Percentiles rank a stretch among this genome's conserved stretches.
These are phyloP conservation scores for Aspergillus floridensis DNA, from an alignment of 2,329 filamentous ascomycete genomes.

Conservation along the genomic window DNA sequence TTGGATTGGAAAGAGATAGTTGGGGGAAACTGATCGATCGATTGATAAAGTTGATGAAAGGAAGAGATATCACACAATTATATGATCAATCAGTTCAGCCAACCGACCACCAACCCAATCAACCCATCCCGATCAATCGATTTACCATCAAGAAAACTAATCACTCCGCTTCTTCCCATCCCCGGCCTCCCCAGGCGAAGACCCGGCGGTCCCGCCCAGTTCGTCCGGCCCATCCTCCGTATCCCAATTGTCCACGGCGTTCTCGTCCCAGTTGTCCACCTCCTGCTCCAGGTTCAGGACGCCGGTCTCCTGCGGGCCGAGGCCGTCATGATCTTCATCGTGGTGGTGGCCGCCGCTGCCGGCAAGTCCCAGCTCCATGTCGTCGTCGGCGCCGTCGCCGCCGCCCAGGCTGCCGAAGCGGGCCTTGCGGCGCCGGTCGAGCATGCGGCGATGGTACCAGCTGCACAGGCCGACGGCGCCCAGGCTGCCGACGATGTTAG, in stretches of 20 bases:
- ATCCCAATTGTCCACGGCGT: conserved; percentile 66
- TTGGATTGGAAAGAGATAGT: too few species aligned
- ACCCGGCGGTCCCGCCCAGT: conserved; percentile 6
- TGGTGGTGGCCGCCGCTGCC: conserved; percentile 43
- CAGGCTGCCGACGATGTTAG: conserved; percentile 79
- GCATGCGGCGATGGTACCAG: conserved; percentile 94
- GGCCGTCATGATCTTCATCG: conserved; percentile 30
- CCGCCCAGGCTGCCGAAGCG: conserved; percentile 69
- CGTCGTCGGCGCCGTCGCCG: conserved; percentile 40
- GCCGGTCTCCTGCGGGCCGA: conserved; percentile 62
- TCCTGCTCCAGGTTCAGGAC: conserved; percentile 72
- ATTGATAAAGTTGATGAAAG: too few species aligned
- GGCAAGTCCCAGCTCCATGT: conserved; percentile 69
- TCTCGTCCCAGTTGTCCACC: conserved; percentile 93
- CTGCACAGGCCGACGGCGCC: conserved; percentile 70
- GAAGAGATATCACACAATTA: too few species aligned
- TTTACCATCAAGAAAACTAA: conserved; percentile 16
- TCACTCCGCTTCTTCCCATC: conserved; percentile 34
- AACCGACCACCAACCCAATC: neutral
- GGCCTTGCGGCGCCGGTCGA: conserved; percentile 75
- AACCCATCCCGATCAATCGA: neutral
- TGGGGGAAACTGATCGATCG: too few species aligned
- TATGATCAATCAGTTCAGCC: too few species aligned
- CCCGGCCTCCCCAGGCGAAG: conserved; percentile 21
- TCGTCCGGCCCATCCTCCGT: conserved; percentile 48